These are phyloP conservation scores for Neurospora terricola DNA, from an alignment of 495 filamentous ascomycete genomes.

Conservation along the genomic window DNA sequence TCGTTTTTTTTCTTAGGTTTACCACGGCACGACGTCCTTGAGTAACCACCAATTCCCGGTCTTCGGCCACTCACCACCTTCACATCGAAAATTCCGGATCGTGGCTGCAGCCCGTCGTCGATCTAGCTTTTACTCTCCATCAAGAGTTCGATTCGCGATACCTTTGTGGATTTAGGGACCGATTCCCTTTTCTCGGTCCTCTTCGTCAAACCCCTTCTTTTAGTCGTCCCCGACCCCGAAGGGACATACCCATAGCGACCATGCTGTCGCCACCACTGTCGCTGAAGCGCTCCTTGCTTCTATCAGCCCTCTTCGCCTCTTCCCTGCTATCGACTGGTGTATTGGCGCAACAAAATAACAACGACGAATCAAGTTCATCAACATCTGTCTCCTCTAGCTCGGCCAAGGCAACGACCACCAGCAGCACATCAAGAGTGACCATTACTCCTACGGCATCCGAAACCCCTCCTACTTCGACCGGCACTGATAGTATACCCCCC, in stretches of 20 bases:
- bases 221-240: neutral
- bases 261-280: conserved; percentile 22
- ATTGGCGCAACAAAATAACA: conserved; percentile 23
- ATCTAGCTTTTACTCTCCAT: conserved; percentile 1
- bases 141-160: neutral
- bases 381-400: conserved; percentile 1
- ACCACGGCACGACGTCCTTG: neutral
- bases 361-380: conserved; percentile 1
- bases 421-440: neutral
- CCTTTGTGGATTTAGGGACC: neutral
- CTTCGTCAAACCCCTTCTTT: neutral
- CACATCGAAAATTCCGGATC: neutral
- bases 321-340: conserved; percentile 3
- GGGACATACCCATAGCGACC: neutral
- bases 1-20: conserved; percentile 17
- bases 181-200: neutral
- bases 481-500: neutral
- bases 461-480: neutral
- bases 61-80: neutral
- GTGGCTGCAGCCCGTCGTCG: conserved; percentile 14
- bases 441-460: neutral
- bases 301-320: conserved; percentile 22
- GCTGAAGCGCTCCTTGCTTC: conserved; percentile 26
- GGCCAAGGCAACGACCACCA: neutral
- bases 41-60: neutral